Evolutionary conservation across 352 stramenopile species (phyloP), one percentile per base, ranked within the genome.

Genomic region (Phytophthora agathidicida): DNA sequence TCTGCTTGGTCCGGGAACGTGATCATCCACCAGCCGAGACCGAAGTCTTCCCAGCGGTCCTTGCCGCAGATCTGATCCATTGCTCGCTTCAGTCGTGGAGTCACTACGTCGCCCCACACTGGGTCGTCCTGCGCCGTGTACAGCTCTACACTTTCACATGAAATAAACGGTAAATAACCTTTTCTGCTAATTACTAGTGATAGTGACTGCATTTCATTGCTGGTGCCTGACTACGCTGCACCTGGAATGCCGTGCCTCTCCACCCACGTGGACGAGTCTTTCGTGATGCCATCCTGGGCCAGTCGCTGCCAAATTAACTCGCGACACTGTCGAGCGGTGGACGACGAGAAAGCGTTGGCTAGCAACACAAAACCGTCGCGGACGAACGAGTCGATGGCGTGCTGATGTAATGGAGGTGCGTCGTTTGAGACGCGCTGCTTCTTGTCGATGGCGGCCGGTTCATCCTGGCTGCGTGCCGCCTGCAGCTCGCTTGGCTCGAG

Each of bases 21-120:
- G 45, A 94, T 58, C 55, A 92, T 87, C 86, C 85, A 94, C 86
- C 84, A 94, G 13, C 86, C 86, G 27, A 86, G 85, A n/a, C 77
- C 81, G 42, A 95, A 86, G 17, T 75, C 54, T 30, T 86, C 56
- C 83, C 83, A 95, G 7, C 66, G 56, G 11, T 66, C 64, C n/a
- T 57, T 41, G 7, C 86, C 86, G n/a, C 82, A 89, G 10, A 93
- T 49, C 44, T 95, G 84, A 46, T 93, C 76, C 23, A 95, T 59
- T 9, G 86, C 86, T 24, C 20, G 35, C 20, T 73, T 68, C 23
- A 93, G 65, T 35, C 66, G 68, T 3, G 52, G 47, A 1, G 77
- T 79, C 44, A 88, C 14, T 16, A 88, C 73, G 10, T 74, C 46
- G 3, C 48, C 53, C 82, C 79, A 93, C 23, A 77, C 55, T 1